Evolutionary conservation across 345 rosid genomes (phyloP).

Genomic region (Boechera divaricarpa): DNA sequence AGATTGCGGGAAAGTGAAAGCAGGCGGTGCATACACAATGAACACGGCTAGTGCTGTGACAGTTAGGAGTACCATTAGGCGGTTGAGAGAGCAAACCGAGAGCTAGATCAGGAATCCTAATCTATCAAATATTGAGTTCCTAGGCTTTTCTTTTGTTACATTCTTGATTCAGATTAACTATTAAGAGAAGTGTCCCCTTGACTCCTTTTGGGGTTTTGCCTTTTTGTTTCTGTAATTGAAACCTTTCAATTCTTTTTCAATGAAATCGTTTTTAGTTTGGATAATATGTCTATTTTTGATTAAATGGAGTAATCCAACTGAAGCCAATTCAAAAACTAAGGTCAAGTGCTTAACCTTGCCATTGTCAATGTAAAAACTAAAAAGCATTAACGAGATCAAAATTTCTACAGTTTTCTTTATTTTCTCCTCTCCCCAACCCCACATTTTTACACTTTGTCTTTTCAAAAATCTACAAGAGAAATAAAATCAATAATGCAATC

Average conservation of each 20-base stretch:
- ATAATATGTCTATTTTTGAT: too few species aligned
- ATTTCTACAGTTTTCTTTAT: background rate
- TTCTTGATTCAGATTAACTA: background rate
- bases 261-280: background rate
- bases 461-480: conserved; percentile 3
- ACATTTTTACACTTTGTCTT: background rate
- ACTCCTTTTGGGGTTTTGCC: background rate
- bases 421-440: background rate
- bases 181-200: background rate
- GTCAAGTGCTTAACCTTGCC: background rate
- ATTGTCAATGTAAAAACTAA: background rate
- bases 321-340: background rate
- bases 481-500: conserved; percentile 25
- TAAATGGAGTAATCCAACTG: background rate
- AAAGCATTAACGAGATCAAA: background rate
- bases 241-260: background rate
- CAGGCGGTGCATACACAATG: conserved; percentile 43
- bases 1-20: conserved; percentile 69
- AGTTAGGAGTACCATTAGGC: conserved; percentile 70
- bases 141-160: background rate
- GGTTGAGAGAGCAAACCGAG: conserved; percentile 78
- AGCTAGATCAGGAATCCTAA: conserved; percentile 41
- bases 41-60: conserved; percentile 67
- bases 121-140: too few species aligned
- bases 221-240: conserved; percentile 3